Evolutionary conservation across 805 yeast species (phyloP), one percentile per base, ranked within the genome.

Genomic region (Yarrowia alimentaria): DNA sequence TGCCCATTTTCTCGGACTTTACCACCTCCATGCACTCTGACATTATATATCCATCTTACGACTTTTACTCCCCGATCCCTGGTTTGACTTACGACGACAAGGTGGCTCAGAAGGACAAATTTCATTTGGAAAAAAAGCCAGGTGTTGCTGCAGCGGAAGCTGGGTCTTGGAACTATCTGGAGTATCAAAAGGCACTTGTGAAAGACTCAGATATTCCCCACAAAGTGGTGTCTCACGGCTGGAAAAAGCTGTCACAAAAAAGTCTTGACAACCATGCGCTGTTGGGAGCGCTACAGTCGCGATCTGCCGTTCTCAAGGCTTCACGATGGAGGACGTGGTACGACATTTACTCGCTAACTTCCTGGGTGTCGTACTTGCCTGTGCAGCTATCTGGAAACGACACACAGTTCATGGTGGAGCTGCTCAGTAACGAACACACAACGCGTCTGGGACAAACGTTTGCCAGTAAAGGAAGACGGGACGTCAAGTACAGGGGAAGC

Each of bases 311-410:
- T 2, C 30, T 37, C 4, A 37, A 30, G 25, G 43, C 43, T 3
- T 17, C 30, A 12, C 24, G 43, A 37, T 37, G 43, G 43, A 24
- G 43, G 25, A 37, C 43, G 2, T 37, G 43, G 43, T 30, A 24
- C 4, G 43, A 37, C n/a, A n/a, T 11, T 12, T 37, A 37, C 30
- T 9, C 30, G 5, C 24, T 30, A 12, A 37, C 16, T 19, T 14
- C 43, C 3, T 37, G 43, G 43, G 43, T 37, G 9, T 37, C 43
- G 6, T 37, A 24, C 17, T 13, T 37, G 1, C 43, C 43, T 1
- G 43, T 37, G 1, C 43, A 37, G 5, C 14, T 37, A 25, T 24
- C 43, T 17, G 43, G 43, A 24, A 37, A 37, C 16, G 43, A 37
- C 12, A 37, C 43, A 0, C 22, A 37, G 11, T 8, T 24, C 5